Evolutionary conservation across 176 grass and related monocot genomes (phyloP).

Genomic region (Poa pratensis): DNA sequence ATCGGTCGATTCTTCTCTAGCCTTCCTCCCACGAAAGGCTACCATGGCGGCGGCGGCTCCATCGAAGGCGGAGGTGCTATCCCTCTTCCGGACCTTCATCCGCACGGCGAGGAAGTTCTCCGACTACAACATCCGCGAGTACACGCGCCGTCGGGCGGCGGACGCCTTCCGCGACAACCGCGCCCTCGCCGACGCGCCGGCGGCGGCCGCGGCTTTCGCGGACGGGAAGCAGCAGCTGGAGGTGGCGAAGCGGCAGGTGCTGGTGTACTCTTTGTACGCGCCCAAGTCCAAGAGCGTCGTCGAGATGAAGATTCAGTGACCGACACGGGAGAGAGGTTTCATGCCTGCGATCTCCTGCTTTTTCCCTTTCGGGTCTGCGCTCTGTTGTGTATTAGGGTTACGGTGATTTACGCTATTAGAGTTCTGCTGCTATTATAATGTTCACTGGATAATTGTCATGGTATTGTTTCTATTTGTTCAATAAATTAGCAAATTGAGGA

Average conservation of each 20-base stretch:
- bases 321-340: conserved; percentile 28
- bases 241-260: conserved; percentile 69
- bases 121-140: conserved; percentile 94
- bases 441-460: conserved; percentile 27
- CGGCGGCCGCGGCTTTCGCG: conserved; percentile 54
- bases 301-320: conserved; percentile 64
- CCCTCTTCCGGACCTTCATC: conserved; percentile 71
- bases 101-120: conserved; percentile 68
- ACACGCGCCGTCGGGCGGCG: conserved; percentile 57
- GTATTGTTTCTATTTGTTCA: conserved; percentile 27
- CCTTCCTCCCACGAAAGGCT: conserved; percentile 15
- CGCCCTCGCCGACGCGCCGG: conserved; percentile 49
- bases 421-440: not conserved
- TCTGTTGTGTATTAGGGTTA: conserved; percentile 21
- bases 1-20: conserved; percentile 17
- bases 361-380: conserved; percentile 1
- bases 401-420: not conserved
- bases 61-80: conserved; percentile 55
- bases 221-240: conserved; percentile 75
- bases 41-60: conserved; percentile 56
- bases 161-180: conserved; percentile 80
- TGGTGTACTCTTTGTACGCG: conserved; percentile 83
- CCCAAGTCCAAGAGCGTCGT: conserved; percentile 83
- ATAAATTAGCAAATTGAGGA: conserved; percentile 34
- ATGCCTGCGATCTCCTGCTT: not conserved